Evolutionary conservation across 2,329 filamentous ascomycete genomes (phyloP).

Genomic region (Calonectria multiphialidica): DNA sequence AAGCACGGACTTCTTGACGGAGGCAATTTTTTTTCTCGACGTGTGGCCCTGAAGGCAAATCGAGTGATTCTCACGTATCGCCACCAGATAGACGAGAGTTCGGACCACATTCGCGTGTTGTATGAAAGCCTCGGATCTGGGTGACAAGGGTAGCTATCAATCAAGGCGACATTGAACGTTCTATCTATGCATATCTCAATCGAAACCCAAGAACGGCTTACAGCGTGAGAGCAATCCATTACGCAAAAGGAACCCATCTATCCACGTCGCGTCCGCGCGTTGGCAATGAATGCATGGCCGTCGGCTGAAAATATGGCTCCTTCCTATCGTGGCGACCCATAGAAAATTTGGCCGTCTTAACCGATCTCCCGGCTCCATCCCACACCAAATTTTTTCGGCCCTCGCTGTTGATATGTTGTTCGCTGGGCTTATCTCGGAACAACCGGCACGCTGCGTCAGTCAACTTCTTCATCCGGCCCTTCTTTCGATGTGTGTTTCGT

Average conservation of each 20-base stretch:
- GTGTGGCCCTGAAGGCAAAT: not conserved
- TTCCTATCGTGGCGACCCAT: slow-evolving; percentile 8
- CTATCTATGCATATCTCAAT: slow-evolving; percentile 5
- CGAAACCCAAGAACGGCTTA: not conserved
- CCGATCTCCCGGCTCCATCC: slow-evolving; percentile 3
- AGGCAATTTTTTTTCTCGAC: not conserved
- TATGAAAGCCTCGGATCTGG: not conserved
- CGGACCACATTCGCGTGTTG: not conserved
- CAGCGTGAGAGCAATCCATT: not conserved
- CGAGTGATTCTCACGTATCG: not conserved
- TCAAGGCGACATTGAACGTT: not conserved
- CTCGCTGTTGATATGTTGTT: not conserved
- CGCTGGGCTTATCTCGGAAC: slow-evolving; percentile 5
- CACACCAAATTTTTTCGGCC: not conserved
- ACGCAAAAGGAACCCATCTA: not conserved
- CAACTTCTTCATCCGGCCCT: not conserved
- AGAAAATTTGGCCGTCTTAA: slow-evolving; percentile 10
- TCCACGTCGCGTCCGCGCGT: not conserved
- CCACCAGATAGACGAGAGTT: not conserved
- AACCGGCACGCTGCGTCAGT: slow-evolving; percentile 6
- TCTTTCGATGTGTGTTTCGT: not conserved
- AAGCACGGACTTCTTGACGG: not conserved
- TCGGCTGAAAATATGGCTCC: not conserved
- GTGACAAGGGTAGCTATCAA: not conserved
- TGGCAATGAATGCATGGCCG: not conserved